phyloP scores from a whole-genome alignment of 306 rosid species.

The Dryas octopetala region DNA sequence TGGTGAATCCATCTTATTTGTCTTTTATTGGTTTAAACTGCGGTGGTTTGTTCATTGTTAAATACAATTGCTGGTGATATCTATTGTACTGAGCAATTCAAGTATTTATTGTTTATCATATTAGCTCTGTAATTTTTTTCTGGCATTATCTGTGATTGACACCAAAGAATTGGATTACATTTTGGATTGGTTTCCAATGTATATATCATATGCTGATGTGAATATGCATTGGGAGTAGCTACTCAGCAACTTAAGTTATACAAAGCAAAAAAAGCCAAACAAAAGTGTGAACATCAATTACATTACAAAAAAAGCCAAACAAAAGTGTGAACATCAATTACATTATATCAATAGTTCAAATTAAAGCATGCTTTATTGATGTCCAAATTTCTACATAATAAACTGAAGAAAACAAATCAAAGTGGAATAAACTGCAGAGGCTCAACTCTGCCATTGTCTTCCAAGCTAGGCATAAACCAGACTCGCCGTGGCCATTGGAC shows the following conservation, averaged over 20 bases:
- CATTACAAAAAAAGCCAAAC: too few species aligned
- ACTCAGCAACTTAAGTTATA: too few species aligned
- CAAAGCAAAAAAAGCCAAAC: too few species aligned
- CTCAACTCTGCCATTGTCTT: too few species aligned
- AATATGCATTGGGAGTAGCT: too few species aligned
- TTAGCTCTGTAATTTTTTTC: neutral
- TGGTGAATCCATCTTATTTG: conserved; percentile 21
- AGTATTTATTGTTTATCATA: neutral
- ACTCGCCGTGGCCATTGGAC: neutral
- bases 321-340: too few species aligned
- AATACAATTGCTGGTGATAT: conserved; percentile 22
- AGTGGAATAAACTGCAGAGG: too few species aligned
- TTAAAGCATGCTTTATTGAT: neutral
- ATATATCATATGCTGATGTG: neutral
- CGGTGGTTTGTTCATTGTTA: conserved; percentile 25
- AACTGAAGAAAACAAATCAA: neutral
- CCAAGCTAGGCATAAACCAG: neutral
- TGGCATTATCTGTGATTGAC: neutral
- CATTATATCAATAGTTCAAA: too few species aligned
- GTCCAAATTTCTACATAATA: neutral
- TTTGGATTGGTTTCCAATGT: neutral
- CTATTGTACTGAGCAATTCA: conserved; percentile 11
- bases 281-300: too few species aligned
- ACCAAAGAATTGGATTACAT: too few species aligned
- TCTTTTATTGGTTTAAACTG: conserved; percentile 25